A percentile compares a stretch with the other conserved stretches of the same genome.
Evolutionary conservation across 192 early-diverging fungal species (phyloP).

Genomic region (Chytriomyces confervae): DNA sequence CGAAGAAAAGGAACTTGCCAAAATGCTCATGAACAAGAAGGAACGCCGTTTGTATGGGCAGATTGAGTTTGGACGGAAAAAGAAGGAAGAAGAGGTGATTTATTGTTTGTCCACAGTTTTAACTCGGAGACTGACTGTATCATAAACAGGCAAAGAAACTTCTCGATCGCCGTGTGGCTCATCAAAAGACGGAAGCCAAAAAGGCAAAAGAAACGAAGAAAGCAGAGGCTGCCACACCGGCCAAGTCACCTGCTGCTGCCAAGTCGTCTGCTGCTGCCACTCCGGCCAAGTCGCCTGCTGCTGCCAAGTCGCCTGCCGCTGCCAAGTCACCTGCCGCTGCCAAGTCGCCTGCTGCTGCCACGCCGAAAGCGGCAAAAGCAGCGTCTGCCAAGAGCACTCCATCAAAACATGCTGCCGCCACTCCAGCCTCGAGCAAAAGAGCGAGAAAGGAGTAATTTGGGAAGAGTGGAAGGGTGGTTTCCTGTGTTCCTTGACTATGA

Average conservation of each 20-base stretch:
- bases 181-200: constrained; percentile 6
- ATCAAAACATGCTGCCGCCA: too few relatives aligned
- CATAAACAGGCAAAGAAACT: constrained; percentile 4
- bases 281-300: neutral
- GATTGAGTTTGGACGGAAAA: constrained; percentile 76
- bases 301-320: neutral
- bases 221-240: neutral
- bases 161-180: constrained; percentile 3
- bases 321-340: neutral
- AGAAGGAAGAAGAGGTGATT: constrained; percentile 69
- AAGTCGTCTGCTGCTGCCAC: neutral
- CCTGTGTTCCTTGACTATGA: too few relatives aligned
- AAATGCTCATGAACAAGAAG: constrained; percentile 88
- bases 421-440: neutral
- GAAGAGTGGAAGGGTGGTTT: too few relatives aligned
- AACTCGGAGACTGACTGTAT: neutral
- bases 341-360: neutral
- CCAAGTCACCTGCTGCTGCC: neutral
- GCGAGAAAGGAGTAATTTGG: neutral
- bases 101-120: neutral
- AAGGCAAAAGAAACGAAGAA: neutral
- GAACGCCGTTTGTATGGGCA: constrained; percentile 78
- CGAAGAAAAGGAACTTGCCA: constrained; percentile 74
- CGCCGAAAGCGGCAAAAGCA: neutral
- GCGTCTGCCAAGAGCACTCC: neutral